Evolutionary conservation across 441 rosid genomes (phyloP).

Genomic region (Bruguiera hainesii): DNA sequence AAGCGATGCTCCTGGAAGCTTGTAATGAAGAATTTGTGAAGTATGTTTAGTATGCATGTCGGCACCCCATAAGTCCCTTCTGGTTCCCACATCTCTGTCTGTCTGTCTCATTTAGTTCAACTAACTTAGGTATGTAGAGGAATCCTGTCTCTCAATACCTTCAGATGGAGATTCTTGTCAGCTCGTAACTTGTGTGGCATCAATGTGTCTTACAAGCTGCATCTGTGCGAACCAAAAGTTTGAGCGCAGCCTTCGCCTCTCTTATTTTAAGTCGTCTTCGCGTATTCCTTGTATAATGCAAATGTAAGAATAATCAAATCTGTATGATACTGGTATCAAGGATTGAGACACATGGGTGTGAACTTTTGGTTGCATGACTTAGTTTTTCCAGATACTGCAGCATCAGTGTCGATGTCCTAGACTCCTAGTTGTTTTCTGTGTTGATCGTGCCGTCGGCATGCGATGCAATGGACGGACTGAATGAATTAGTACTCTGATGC

Average conservation of each 20-base stretch:
- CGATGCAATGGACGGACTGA: no score
- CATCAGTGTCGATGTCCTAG: no score
- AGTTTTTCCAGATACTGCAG: no score
- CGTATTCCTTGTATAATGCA: no score
- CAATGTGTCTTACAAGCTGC: not conserved
- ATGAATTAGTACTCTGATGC: no score
- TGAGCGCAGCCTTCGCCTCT: no score
- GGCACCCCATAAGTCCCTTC: slow-evolving; percentile 11
- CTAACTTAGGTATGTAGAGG: not conserved
- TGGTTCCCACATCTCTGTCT: not conserved
- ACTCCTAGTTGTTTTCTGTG: no score
- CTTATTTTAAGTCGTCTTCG: not conserved
- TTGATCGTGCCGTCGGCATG: no score
- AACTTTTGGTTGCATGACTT: no score
- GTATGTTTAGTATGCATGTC: slow-evolving; percentile 6
- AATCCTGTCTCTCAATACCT: not conserved
- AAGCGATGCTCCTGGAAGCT: slow-evolving; percentile 49
- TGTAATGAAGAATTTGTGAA: slow-evolving; percentile 25
- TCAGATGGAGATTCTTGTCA: not conserved
- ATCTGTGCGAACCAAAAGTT: not conserved
- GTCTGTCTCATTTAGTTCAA: slow-evolving; percentile 6
- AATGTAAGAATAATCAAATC: no score
- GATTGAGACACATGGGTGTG: no score
- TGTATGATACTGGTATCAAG: no score
- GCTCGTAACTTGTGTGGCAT: not conserved